Base-by-base conservation (phyloP, 768 basidiomycete genomes). In the Podaxis pistillaris region DNA sequence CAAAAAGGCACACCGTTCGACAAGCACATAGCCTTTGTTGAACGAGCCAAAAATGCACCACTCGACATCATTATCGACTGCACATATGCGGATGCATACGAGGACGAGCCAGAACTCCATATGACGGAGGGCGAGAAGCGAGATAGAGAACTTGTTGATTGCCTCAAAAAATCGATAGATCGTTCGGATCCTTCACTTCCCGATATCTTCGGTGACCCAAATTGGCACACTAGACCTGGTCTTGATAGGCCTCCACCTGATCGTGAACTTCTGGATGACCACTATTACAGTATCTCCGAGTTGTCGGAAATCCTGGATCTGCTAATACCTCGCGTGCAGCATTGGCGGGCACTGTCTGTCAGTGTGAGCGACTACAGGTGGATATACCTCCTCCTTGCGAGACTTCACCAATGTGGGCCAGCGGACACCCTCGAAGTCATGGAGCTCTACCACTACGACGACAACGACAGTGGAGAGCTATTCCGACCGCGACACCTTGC, bases 341-440 rank as follows among this genome's bases (percentile, higher is more conserved):
- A 83, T 30, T 89, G 87, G 86, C 79, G 78, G 36, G 62, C 73
- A 15, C 69, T 89, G 56, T 78, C 80, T 58, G 71, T 88, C 65
- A 70, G 74, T 9, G 83, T 81, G 44, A 75, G 73, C 41, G 67
- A 72, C 37, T 86, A 85, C 68, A 68, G 69, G 60, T 83, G 81
- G 72, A 83, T 85, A 69, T 74, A 79, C 64, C 47, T 67, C 33
- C 69, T 83, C 15, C 75, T 89, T 38, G 67, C 68, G 4, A 72
- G 77, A 0, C 72, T 86, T 41, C 76, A 82, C 9, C 65, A 71
- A 46, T 75, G 79, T 53, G 71, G 81, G 1, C 67, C 74, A 2
- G 88, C 89, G 15, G 80, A 86, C 5, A 67, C 80, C 33, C 83
- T 90, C 30, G 81, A 85, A 63, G 72, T 70, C 2, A 74, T 91